These are phyloP conservation scores for Pleurotus cornucopiae DNA, from an alignment of 768 basidiomycete species.

Conservation along the genomic window DNA sequence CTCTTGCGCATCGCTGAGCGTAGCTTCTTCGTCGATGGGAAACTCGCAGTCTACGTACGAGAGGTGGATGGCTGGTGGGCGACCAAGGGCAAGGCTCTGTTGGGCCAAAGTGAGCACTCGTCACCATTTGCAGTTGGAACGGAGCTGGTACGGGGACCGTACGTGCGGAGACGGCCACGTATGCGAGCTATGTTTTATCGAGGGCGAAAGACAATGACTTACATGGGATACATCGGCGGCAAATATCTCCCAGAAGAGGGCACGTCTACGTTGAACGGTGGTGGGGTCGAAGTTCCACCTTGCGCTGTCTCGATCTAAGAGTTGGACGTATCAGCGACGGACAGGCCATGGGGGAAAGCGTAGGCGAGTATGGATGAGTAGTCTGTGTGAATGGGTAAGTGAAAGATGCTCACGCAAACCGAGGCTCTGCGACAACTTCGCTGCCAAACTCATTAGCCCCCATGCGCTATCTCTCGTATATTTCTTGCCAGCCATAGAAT, in stretches of 20 bases:
- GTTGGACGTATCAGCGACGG: not conserved
- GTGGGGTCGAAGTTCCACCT: conserved; percentile 34
- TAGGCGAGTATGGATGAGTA: not conserved
- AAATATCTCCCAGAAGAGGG: conserved; percentile 37
- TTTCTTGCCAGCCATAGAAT: conserved; percentile 48
- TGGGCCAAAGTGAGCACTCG: not conserved
- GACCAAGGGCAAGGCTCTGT: conserved; percentile 34
- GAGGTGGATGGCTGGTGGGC: conserved; percentile 33
- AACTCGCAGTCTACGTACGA: conserved; percentile 40
- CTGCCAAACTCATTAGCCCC: conserved; percentile 50
- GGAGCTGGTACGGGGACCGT: not conserved
- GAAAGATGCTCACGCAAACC: conserved; percentile 26
- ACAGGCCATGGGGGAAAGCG: not conserved
- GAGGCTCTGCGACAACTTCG: conserved; percentile 58
- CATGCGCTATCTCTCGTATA: conserved; percentile 46
- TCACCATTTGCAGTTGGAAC: not conserved
- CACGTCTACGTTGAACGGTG: conserved; percentile 30
- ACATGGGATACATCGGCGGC: conserved; percentile 32
- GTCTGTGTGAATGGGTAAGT: not conserved
- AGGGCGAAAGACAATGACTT: conserved; percentile 8
- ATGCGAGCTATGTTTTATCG: not conserved
- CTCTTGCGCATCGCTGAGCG: conserved; percentile 37
- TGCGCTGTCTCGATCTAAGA: conserved; percentile 35
- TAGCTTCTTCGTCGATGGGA: conserved; percentile 51
- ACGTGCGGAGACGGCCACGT: not conserved